These are phyloP conservation scores for Clonostachys rhizophaga DNA, from an alignment of 2,329 filamentous ascomycete species.

Conservation along the genomic window DNA sequence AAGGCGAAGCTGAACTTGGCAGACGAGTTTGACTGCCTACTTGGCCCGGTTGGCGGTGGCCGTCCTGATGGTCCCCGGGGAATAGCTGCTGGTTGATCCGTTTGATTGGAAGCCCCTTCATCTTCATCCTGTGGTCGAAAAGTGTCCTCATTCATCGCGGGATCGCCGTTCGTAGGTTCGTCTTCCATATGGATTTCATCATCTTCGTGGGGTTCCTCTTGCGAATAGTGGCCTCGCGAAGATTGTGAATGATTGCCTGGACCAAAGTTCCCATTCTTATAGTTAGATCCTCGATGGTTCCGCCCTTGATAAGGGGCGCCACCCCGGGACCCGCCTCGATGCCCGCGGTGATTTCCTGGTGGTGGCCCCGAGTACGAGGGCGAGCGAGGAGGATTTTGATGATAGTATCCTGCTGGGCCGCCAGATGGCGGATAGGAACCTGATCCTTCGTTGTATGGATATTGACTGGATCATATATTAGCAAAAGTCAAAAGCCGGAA, in stretches of 20 bases:
- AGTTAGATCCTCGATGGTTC: too few relatives aligned
- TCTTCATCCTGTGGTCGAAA: too few relatives aligned
- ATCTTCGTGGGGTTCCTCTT: too few relatives aligned
- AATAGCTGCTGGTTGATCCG: not conserved
- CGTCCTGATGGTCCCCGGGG: constrained; percentile 52
- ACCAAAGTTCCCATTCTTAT: too few relatives aligned
- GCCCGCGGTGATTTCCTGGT: constrained; percentile 36
- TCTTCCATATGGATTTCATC: too few relatives aligned
- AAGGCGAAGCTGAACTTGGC: constrained; percentile 90
- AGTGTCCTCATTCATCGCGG: too few relatives aligned
- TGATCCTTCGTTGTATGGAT: not conserved
- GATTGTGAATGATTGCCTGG: too few relatives aligned
- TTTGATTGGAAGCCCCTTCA: too few relatives aligned
- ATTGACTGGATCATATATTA: constrained; percentile 4
- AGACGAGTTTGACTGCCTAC: constrained; percentile 38
- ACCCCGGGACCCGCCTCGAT: constrained; percentile 55
- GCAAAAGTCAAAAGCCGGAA: constrained; percentile 1
- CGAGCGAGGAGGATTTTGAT: constrained; percentile 38
- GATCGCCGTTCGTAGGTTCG: too few relatives aligned
- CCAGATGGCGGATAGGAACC: constrained; percentile 39
- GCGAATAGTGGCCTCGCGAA: too few relatives aligned
- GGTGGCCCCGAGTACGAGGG: constrained; percentile 29
- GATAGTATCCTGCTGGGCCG: constrained; percentile 50
- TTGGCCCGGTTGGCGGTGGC: constrained; percentile 47
- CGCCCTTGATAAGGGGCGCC: constrained; percentile 52